Percentiles rank a stretch among this genome's conserved stretches.
Evolutionary conservation across 257 asterid species (phyloP).

Genomic region (Echites panduratus): DNA sequence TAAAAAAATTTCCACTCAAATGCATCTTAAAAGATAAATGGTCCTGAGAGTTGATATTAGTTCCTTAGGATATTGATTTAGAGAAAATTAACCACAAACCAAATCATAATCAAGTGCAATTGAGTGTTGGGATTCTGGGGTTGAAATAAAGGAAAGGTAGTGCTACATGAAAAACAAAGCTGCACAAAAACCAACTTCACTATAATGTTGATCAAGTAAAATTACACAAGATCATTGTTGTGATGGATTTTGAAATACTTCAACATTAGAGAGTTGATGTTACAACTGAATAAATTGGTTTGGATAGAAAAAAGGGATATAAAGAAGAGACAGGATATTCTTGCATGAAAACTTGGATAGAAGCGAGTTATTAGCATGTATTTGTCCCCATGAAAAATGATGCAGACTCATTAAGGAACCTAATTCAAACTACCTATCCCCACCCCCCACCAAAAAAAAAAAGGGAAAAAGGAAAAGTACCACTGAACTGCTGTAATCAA

Average conservation of each 20-base stretch:
- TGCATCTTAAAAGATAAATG: neutral
- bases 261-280: neutral
- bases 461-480: conserved; percentile 28
- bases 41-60: neutral
- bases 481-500: conserved; percentile 81
- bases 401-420: neutral
- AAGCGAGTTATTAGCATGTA: neutral
- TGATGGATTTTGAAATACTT: neutral
- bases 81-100: neutral
- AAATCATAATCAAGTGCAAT: neutral
- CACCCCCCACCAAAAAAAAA: neutral
- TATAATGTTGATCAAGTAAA: neutral
- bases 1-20: neutral
- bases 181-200: neutral
- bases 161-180: neutral
- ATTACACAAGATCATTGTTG: neutral
- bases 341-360: conserved; percentile 1
- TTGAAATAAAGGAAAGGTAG: neutral
- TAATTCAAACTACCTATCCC: neutral
- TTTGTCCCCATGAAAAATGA: neutral
- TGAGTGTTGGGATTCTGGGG: neutral
- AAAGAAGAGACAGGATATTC: neutral
- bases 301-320: neutral
- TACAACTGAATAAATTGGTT: neutral
- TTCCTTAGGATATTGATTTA: neutral